Conservation (phyloP, 768 basidiomycete genomes). For the Leccinum aurantiacum region DNA sequence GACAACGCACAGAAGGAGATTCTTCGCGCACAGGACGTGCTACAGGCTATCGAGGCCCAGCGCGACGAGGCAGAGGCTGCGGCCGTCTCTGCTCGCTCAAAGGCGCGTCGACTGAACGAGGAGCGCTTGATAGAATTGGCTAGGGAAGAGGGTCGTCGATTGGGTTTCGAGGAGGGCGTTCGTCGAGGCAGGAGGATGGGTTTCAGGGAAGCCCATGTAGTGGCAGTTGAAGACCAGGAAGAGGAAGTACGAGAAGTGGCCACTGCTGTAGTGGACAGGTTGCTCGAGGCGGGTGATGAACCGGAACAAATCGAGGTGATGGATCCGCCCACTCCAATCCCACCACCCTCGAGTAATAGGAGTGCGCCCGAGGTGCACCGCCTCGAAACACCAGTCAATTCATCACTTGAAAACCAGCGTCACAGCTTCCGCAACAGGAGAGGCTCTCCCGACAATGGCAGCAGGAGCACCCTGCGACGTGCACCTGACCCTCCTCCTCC, state of each 20-base stretch:
- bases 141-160: slow-evolving; percentile 51
- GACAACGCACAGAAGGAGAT: slow-evolving; percentile 62
- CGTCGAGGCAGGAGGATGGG: slow-evolving; percentile 34
- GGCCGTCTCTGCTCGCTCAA: slow-evolving; percentile 45
- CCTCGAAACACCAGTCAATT: slow-evolving; percentile 16
- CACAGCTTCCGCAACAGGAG: slow-evolving; percentile 21
- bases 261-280: slow-evolving; percentile 19
- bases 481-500: slow-evolving; percentile 10
- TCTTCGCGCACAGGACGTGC: slow-evolving; percentile 50
- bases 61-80: slow-evolving; percentile 50
- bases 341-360: slow-evolving; percentile 14
- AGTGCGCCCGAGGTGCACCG: slow-evolving; percentile 29
- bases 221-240: slow-evolving; percentile 13
- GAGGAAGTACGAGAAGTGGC: slow-evolving; percentile 23
- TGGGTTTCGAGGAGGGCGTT: slow-evolving; percentile 54
- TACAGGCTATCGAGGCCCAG: slow-evolving; percentile 48
- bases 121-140: slow-evolving; percentile 49
- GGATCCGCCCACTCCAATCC: slow-evolving; percentile 14
- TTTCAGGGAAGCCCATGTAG: slow-evolving; percentile 26
- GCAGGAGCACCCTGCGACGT: slow-evolving; percentile 17
- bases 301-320: slow-evolving; percentile 26
- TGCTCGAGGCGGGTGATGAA: slow-evolving; percentile 24
- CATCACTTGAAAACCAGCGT: slow-evolving; percentile 21
- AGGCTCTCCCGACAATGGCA: slow-evolving; percentile 14
- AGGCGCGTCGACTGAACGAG: slow-evolving; percentile 45